Base-by-base conservation (phyloP, 2,329 filamentous ascomycete species). In the Alternaria incomplexa region DNA sequence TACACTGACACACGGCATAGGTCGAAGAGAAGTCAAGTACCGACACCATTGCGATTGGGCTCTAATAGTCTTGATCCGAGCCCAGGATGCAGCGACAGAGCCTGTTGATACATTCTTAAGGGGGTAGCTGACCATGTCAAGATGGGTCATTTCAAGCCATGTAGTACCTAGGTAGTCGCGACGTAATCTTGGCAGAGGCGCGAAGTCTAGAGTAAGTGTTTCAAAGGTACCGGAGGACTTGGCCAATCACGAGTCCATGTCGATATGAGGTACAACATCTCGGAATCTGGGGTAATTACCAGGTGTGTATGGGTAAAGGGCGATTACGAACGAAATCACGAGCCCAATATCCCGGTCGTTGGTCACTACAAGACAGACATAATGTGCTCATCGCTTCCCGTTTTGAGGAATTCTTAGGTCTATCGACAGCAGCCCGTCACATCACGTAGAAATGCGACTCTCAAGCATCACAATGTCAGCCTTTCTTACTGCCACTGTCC, bases 201-300 rank as follows among this genome's bases (percentile, higher is more conserved):
- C 8, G 8, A 4, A 9, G 15, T 48, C 46, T 48, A 48, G 25
- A 48, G 46, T 28, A 25, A 26, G 8, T 46, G 12, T 22, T 9
- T 12, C 8, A 13, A 26, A 47, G 45, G 10, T 7, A 28, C 23
- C 23, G 46, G 17, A 28, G 3, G 4, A 4, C 9, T 48, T 26
- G 23, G 48, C 68, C 66, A 68, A 70, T 68, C 30, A 64, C 22
- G 51, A 26, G 36, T 30, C 3, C 23, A 43, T 56, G 55, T 59
- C 53, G 43, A 65, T 45, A 66, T 67, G 62, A 65, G 64, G 61
- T 64, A 36, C 25, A 30, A 47, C 53, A 47, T 50, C 44, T 20
- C 53, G 48, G 54, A 61, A 65, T 66, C 63, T 56, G 57, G 64
- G 60, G 58, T 56, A 66, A 65, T 64, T 61, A 36, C 57, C 62